These are phyloP conservation scores for Saccharomycopsis babjevae DNA, from an alignment of 805 yeast genomes.

Conservation along the genomic window DNA sequence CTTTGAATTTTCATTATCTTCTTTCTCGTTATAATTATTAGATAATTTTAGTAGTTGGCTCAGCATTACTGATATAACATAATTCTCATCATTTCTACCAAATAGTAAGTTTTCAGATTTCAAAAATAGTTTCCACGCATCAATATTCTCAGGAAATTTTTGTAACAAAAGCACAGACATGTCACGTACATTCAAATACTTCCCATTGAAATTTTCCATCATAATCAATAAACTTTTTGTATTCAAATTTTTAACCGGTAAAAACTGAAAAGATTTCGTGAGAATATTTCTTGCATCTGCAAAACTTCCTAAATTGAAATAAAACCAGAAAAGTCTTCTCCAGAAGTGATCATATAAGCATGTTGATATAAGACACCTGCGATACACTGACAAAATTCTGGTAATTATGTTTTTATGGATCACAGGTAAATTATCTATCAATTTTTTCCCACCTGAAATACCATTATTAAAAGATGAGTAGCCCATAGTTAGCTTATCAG, in stretches of 20 bases:
- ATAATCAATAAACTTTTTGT: slow-evolving; percentile 10
- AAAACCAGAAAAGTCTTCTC: slow-evolving; percentile 39
- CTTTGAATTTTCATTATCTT: not conserved
- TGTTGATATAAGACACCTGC: slow-evolving; percentile 38
- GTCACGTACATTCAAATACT: slow-evolving; percentile 10
- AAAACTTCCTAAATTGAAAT: slow-evolving; percentile 24
- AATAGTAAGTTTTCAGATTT: slow-evolving; percentile 12
- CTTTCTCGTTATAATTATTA: not conserved
- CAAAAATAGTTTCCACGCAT: slow-evolving; percentile 14
- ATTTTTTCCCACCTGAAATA: not conserved
- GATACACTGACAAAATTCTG: slow-evolving; percentile 28
- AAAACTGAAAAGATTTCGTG: slow-evolving; percentile 26
- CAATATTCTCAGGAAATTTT: slow-evolving; percentile 9
- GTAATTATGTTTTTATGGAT: slow-evolving; percentile 22
- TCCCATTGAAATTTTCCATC: slow-evolving; percentile 8
- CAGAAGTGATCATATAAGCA: slow-evolving; percentile 39
- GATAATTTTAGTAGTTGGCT: not conserved
- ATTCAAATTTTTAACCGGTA: slow-evolving; percentile 13
- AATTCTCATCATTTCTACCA: not conserved
- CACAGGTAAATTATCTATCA: slow-evolving; percentile 10
- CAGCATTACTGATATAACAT: slow-evolving; percentile 4
- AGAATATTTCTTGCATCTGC: slow-evolving; percentile 32
- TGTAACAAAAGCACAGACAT: slow-evolving; percentile 1
- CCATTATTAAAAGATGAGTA: slow-evolving; percentile 9
- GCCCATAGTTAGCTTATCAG: slow-evolving; percentile 3